phyloP scores from a whole-genome alignment of 106 monocot genomes.

The Cymbidium sinense region DNA sequence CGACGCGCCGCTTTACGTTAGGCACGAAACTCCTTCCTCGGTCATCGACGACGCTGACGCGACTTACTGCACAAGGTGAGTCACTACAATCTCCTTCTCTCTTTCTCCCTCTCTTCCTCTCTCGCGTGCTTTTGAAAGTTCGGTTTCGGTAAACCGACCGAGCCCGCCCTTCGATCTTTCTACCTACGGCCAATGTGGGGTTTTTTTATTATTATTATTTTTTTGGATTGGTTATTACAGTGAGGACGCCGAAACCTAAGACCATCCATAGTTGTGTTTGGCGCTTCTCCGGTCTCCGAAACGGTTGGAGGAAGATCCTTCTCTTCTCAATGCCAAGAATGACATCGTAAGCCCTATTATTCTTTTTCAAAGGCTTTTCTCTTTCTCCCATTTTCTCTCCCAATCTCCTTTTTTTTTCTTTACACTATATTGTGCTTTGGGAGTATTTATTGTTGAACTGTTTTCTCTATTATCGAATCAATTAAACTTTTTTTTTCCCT shows the following conservation, averaged over 20 bases:
- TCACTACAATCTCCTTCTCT: too few relatives aligned
- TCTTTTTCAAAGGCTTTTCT: background rate
- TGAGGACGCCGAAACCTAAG: constrained; percentile 21
- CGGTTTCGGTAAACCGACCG: too few relatives aligned
- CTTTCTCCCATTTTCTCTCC: background rate
- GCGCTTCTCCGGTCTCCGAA: constrained; percentile 62
- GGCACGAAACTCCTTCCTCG: too few relatives aligned
- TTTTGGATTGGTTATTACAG: too few relatives aligned
- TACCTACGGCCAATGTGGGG: too few relatives aligned
- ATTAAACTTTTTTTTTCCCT: background rate
- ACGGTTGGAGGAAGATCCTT: constrained; percentile 56
- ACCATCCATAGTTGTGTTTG: constrained; percentile 62
- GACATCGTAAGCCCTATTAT: constrained; percentile 35
- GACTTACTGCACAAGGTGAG: too few relatives aligned
- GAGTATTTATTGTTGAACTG: background rate
- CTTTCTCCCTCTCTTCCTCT: too few relatives aligned
- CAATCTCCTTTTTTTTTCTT: background rate
- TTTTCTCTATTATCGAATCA: background rate
- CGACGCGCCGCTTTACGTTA: too few relatives aligned
- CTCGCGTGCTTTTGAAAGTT: too few relatives aligned
- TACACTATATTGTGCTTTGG: background rate
- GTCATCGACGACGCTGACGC: too few relatives aligned
- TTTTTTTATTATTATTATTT: too few relatives aligned
- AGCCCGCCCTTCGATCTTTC: too few relatives aligned
- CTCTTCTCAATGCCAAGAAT: constrained; percentile 68